Evolutionary conservation across 176 grass and related monocot species (phyloP), one percentile per base, ranked within the genome.

Genomic region (Musa itinerans): DNA sequence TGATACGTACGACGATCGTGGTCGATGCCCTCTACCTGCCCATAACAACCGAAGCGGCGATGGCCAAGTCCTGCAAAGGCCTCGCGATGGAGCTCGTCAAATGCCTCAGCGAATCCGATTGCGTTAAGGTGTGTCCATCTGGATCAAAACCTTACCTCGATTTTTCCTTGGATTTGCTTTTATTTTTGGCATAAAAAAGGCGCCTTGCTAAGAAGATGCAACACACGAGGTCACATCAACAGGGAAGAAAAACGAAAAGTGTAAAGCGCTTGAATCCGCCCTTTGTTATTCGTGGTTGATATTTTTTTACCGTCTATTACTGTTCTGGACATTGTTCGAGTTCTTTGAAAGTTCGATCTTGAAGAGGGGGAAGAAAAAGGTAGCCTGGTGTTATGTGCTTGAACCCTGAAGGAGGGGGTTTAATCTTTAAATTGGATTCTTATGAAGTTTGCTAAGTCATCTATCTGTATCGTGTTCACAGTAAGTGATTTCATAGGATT

Each of bases 21-120:
- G 16, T 21, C 3, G 29, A 29, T 29, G 29, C 16, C 0, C 16
- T n/a, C 26, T 65, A 8, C 11, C 23, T 65, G 10, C 26, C 10
- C 10, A 13, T 23, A 27, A 26, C 2, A 26, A 65, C 10, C 63
- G 43, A 53, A 58, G 22, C 20, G 48, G 61, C 27, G 49, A 92
- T 92, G 89, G 79, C 96, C 51, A 92, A 92, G 74, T 99, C 96
- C 34, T 94, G 96, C 85, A 92, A 99, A 83, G 96, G 91, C 10
- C 68, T 99, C 19, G 89, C 96, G 68, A 89, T 94, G 88, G 95
- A 99, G 89, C 96, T 99, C 54, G 85, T 99, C 71, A 99, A 95
- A 86, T 99, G 96, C 85, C 86, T 99, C 59, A 94, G 89, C 83
- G 85, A 99, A 77, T 89, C 91, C 34, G 81, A 99, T 65, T 94